Evolutionary conservation across 345 rosid genomes (phyloP).

Genomic region (Rhodamnia argentea): DNA sequence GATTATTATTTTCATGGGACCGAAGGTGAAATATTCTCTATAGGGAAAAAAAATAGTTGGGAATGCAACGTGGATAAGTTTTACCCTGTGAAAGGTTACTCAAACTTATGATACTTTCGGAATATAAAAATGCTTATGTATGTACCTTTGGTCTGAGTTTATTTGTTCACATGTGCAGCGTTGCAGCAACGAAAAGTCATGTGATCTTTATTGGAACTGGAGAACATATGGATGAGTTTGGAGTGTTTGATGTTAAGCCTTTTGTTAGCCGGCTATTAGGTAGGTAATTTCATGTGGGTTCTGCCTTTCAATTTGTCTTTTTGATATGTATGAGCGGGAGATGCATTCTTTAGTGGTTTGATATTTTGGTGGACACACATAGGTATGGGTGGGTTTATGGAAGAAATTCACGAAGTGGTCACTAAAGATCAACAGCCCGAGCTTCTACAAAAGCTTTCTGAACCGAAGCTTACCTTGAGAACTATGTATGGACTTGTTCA

Average conservation of each 20-base stretch:
- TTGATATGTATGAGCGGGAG: neutral
- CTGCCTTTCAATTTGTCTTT: neutral
- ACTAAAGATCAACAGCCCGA: conserved; percentile 94
- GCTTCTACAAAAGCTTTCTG: conserved; percentile 82
- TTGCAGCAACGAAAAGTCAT: conserved; percentile 94
- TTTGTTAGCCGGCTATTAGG: conserved; percentile 90
- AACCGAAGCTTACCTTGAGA: conserved; percentile 78
- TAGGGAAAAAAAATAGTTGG: neutral
- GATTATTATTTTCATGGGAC: neutral
- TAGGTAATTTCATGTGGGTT: conserved; percentile 8
- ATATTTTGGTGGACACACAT: neutral
- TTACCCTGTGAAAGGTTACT: neutral
- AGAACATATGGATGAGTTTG: conserved; percentile 92
- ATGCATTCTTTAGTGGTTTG: neutral
- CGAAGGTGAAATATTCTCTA: neutral
- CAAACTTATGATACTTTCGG: neutral
- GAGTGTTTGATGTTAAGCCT: conserved; percentile 87
- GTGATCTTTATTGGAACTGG: conserved; percentile 91
- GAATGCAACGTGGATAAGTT: neutral
- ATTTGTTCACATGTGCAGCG: conserved; percentile 27
- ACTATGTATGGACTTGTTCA: conserved; percentile 82
- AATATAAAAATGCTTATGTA: neutral
- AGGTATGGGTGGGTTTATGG: conserved; percentile 97
- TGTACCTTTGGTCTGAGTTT: neutral
- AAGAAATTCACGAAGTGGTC: conserved; percentile 90